Evolutionary conservation across 768 basidiomycete species (phyloP).

Genomic region (Scleroderma bovista): DNA sequence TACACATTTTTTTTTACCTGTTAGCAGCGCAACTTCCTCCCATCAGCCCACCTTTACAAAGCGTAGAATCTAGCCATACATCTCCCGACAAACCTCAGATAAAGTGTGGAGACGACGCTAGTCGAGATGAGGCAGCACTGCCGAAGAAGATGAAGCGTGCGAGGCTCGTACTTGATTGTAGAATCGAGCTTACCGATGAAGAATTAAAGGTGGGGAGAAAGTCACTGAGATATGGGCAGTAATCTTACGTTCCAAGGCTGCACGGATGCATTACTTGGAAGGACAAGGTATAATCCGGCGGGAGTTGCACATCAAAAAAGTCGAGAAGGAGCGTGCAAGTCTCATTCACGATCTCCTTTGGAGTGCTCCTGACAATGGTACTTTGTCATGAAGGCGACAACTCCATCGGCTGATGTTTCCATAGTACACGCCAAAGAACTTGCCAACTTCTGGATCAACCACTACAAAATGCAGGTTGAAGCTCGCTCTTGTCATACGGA

Average conservation of each 20-base stretch:
- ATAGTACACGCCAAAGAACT: conserved; percentile 64
- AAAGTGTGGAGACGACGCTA: background rate
- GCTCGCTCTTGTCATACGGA: conserved; percentile 38
- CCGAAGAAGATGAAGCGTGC: conserved; percentile 43
- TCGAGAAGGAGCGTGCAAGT: conserved; percentile 49
- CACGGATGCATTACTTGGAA: conserved; percentile 62
- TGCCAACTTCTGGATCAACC: conserved; percentile 69
- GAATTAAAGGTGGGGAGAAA: conserved; percentile 57
- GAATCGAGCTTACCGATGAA: conserved; percentile 78
- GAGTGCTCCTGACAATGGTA: conserved; percentile 61
- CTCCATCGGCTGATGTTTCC: conserved; percentile 2
- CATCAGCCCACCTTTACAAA: background rate
- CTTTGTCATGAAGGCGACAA: background rate
- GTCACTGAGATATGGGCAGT: background rate
- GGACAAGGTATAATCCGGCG: conserved; percentile 51
- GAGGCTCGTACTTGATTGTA: conserved; percentile 57
- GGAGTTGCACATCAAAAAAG: conserved; percentile 45
- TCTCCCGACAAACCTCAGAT: background rate
- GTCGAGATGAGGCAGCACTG: conserved; percentile 1
- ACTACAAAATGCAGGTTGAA: conserved; percentile 65
- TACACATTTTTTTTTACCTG: background rate
- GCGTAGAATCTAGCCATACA: background rate
- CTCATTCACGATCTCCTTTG: conserved; percentile 62
- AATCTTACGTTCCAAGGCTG: conserved; percentile 34
- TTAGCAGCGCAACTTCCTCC: background rate